Percentiles rank a stretch among this genome's conserved stretches.
Evolutionary conservation across 1,284 basidiomycete genomes (phyloP).

Genomic region (Irpex sp.): DNA sequence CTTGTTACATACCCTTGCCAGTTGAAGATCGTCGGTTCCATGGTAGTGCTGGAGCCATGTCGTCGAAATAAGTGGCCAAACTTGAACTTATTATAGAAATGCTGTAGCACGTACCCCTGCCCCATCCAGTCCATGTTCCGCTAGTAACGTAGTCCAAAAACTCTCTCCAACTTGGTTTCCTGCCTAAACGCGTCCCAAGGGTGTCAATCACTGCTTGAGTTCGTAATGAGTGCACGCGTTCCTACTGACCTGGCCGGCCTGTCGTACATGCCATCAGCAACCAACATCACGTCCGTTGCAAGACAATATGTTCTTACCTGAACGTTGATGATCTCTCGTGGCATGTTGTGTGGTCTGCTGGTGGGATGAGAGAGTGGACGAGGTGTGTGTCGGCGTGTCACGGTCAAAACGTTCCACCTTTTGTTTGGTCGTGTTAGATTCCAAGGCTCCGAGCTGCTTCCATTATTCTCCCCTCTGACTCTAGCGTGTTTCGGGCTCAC

Average conservation of each 20-base stretch:
- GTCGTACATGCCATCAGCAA: conserved; percentile 7
- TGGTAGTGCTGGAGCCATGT: conserved; percentile 36
- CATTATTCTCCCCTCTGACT: not conserved
- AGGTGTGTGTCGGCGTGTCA: not conserved
- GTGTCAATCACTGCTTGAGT: not conserved
- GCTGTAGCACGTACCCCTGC: conserved; percentile 52
- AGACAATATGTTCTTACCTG: conserved; percentile 39
- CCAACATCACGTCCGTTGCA: not conserved
- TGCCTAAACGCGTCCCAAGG: conserved; percentile 37
- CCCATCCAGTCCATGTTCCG: conserved; percentile 74
- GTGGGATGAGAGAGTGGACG: conserved; percentile 6
- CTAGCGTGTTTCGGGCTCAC: not conserved
- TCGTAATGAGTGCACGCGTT: conserved; percentile 16
- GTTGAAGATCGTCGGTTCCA: conserved; percentile 45
- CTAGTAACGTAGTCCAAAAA: conserved; percentile 79
- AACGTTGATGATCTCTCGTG: conserved; percentile 63
- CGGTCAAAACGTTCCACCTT: not conserved
- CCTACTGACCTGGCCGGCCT: conserved; percentile 60
- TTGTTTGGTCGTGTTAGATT: conserved; percentile 2
- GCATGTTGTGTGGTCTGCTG: conserved; percentile 19
- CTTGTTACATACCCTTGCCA: conserved; percentile 36
- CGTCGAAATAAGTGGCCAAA: conserved; percentile 3
- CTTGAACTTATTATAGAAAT: not conserved
- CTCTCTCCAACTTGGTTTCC: conserved; percentile 76
- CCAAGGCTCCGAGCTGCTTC: not conserved